Percentiles rank a stretch among this genome's conserved stretches.
These are phyloP conservation scores for Orbilia javanica DNA, from an alignment of 2,329 filamentous ascomycete genomes.

Conservation along the genomic window DNA sequence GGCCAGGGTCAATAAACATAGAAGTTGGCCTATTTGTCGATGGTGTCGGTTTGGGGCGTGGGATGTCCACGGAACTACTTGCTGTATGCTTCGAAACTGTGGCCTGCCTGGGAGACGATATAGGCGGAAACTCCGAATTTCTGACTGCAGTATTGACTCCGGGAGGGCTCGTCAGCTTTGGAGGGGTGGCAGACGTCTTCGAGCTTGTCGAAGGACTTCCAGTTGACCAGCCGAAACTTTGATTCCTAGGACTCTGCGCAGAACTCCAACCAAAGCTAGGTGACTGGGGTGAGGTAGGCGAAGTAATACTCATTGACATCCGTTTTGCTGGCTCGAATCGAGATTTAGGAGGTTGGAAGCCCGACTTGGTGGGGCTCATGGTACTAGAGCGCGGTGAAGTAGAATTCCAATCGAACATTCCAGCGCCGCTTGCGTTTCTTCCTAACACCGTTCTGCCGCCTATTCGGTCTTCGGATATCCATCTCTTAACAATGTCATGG, in stretches of 20 bases:
- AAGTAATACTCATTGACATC: conserved; percentile 15
- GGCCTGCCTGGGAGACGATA: background rate
- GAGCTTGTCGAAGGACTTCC: background rate
- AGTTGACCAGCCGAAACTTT: conserved; percentile 42
- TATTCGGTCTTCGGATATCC: conserved; percentile 55
- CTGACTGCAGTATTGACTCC: conserved; percentile 5
- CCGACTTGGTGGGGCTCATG: conserved; percentile 37
- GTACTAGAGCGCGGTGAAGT: conserved; percentile 37
- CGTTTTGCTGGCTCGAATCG: conserved; percentile 40
- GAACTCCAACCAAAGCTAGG: conserved; percentile 52
- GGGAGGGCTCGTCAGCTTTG: conserved; percentile 2
- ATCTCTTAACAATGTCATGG: conserved; percentile 52
- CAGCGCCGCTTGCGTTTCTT: conserved; percentile 38
- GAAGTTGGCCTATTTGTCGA: conserved; percentile 38
- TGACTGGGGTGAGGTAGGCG: conserved; percentile 35
- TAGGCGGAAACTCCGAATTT: conserved; percentile 21
- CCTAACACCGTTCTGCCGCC: conserved; percentile 45
- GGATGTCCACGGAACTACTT: conserved; percentile 53
- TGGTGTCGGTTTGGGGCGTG: conserved; percentile 30
- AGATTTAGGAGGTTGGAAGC: conserved; percentile 37
- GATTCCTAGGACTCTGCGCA: conserved; percentile 35
- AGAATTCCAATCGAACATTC: conserved; percentile 61
- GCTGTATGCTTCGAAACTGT: conserved; percentile 30
- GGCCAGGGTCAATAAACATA: conserved; percentile 41
- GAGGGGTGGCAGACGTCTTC: background rate